phyloP scores from a whole-genome alignment of 208 protist genomes.

The Acanthamoeba sp. region DNA sequence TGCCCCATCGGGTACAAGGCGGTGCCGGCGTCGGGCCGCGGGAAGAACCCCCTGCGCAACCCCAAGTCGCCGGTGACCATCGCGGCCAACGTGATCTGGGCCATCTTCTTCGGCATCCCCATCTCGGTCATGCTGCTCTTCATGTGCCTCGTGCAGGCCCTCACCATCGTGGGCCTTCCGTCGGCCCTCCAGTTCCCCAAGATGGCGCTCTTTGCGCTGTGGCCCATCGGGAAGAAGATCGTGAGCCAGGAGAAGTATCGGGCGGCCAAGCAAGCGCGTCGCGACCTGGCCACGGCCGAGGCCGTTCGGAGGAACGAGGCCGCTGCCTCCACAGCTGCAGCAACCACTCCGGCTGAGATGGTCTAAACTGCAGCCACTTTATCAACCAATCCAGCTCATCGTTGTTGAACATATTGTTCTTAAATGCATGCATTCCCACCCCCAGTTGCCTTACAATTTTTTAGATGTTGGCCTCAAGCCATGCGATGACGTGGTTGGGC shows the following conservation, averaged over 20 bases:
- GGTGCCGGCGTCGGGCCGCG: neutral
- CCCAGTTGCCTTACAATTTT: too few relatives aligned
- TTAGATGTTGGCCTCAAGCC: conserved; percentile 24
- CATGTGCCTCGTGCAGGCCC: conserved; percentile 52
- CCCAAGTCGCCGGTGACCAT: conserved; percentile 29
- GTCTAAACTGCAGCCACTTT: neutral
- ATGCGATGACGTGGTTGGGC: conserved; percentile 4
- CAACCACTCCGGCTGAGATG: neutral
- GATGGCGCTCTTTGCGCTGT: conserved; percentile 31
- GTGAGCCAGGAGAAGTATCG: neutral
- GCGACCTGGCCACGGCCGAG: conserved; percentile 50
- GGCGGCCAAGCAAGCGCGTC: neutral
- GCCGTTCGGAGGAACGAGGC: conserved; percentile 23
- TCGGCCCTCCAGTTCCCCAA: conserved; percentile 61
- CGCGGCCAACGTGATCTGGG: conserved; percentile 46
- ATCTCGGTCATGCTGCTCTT: conserved; percentile 7
- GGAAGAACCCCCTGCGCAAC: conserved; percentile 38
- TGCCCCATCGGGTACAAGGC: conserved; percentile 45
- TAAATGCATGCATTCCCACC: too few relatives aligned
- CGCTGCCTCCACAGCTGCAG: neutral
- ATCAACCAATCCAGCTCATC: too few relatives aligned
- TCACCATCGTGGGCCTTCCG: conserved; percentile 40
- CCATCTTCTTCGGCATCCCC: conserved; percentile 47
- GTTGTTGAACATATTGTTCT: too few relatives aligned
- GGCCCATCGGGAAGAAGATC: conserved; percentile 65